These are phyloP conservation scores for Cercospora sp. DNA, from an alignment of 2,329 filamentous ascomycete species.

Conservation along the genomic window DNA sequence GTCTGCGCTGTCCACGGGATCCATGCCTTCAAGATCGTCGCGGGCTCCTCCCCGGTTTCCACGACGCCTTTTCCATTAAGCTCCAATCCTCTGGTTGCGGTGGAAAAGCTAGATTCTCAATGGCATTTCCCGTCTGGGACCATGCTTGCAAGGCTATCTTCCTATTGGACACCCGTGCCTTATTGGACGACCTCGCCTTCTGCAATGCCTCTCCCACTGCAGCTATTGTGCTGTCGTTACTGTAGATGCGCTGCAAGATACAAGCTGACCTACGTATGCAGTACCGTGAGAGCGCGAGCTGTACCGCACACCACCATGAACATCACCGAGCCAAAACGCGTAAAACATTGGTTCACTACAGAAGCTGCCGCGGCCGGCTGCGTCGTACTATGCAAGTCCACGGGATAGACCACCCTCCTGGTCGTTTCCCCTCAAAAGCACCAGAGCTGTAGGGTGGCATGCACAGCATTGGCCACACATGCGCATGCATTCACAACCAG, in stretches of 20 bases:
- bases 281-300: not conserved
- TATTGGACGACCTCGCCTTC: constrained; percentile 6
- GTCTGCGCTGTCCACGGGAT: not conserved
- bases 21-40: not conserved
- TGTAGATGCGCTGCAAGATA: not conserved
- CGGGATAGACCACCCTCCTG: constrained; percentile 6
- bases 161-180: constrained; percentile 1
- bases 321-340: not conserved
- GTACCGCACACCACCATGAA: not conserved
- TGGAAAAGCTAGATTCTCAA: constrained; percentile 1
- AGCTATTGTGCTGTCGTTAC: not conserved
- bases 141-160: not conserved
- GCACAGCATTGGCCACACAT: not conserved
- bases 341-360: constrained; percentile 6
- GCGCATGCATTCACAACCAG: constrained; percentile 1
- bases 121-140: not conserved
- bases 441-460: not conserved
- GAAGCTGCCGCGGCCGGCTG: constrained; percentile 4
- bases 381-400: constrained; percentile 2
- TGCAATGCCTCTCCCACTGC: not conserved
- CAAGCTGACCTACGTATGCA: not conserved
- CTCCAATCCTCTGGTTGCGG: not conserved
- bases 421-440: constrained; percentile 4
- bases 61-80: not conserved
- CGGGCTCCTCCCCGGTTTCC: not conserved